These are phyloP conservation scores for Aspergillus neotritici DNA, from an alignment of 2,329 filamentous ascomycete species.

Conservation along the genomic window DNA sequence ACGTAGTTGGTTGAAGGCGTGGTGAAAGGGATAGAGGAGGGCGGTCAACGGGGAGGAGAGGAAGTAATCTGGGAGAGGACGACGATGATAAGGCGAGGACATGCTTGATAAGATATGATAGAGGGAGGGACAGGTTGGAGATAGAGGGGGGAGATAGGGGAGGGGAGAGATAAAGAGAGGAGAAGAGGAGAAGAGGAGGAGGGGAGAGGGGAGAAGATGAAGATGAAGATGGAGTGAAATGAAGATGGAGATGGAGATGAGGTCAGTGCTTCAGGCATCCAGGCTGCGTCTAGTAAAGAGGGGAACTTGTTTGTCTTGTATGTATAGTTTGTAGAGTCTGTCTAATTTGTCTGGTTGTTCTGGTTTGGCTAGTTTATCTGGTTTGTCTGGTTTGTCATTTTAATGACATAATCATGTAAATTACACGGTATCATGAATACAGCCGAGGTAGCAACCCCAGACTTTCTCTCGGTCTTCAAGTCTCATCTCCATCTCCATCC, in stretches of 20 bases:
- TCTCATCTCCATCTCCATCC: constrained; percentile 6
- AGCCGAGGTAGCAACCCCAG: constrained; percentile 14
- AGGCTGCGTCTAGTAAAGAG: too few species aligned
- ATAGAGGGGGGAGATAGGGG: neutral
- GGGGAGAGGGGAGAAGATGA: neutral
- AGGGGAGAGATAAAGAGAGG: neutral
- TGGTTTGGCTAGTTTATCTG: too few species aligned
- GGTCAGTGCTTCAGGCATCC: too few species aligned
- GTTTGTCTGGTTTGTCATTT: too few species aligned
- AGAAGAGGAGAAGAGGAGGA: neutral
- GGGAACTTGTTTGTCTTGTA: too few species aligned
- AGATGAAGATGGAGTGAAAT: neutral
- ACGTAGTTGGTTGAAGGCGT: constrained; percentile 60
- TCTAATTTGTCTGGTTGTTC: too few species aligned
- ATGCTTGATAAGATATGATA: constrained; percentile 15
- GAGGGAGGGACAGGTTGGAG: too few species aligned
- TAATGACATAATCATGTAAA: too few species aligned
- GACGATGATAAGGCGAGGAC: constrained; percentile 45
- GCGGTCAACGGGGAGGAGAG: constrained; percentile 64
- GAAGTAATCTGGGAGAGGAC: constrained; percentile 55
- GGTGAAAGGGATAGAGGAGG: constrained; percentile 58
- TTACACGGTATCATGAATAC: constrained; percentile 1
- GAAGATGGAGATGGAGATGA: constrained; percentile 1
- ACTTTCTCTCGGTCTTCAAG: constrained; percentile 7
- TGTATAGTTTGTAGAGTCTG: too few species aligned